Conservation (phyloP, 768 basidiomycete genomes). For the Trametes coccinea region DNA sequence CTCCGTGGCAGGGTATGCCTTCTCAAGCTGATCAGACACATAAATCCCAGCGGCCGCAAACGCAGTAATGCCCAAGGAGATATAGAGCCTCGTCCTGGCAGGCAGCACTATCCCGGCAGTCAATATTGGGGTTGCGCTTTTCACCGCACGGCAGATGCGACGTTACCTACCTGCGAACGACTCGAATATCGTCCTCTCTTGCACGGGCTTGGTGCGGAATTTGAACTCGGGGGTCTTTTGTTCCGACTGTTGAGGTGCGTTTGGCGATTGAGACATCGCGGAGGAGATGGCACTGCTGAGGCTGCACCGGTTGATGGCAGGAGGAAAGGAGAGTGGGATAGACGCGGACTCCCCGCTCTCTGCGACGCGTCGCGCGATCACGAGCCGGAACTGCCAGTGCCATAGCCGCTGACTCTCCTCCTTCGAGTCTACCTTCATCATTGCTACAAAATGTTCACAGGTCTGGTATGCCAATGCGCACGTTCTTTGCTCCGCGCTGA, state of each 20-base stretch:
- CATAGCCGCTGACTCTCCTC: too few species aligned
- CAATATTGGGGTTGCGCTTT: too few species aligned
- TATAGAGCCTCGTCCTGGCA: conserved; percentile 33
- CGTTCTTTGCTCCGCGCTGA: conserved; percentile 14
- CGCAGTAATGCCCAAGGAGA: conserved; percentile 35
- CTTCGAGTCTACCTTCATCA: not conserved
- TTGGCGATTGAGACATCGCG: conserved; percentile 17
- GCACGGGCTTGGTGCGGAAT: conserved; percentile 26
- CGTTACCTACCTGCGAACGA: conserved; percentile 28
- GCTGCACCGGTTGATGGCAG: conserved; percentile 5
- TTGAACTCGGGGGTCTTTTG: conserved; percentile 15
- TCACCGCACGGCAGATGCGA: not conserved
- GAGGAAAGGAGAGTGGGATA: not conserved
- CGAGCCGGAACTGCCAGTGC: too few species aligned
- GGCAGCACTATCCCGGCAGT: conserved; percentile 29
- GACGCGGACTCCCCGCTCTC: not conserved
- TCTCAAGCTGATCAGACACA: conserved; percentile 35
- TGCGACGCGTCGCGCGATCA: too few species aligned
- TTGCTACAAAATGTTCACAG: conserved; percentile 64
- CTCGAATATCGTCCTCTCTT: conserved; percentile 27
- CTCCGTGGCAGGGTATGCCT: conserved; percentile 24
- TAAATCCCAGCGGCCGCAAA: conserved; percentile 33
- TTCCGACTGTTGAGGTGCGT: not conserved
- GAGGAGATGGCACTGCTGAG: not conserved
- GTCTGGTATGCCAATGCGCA: conserved; percentile 53